Base-by-base conservation (phyloP, 2,329 filamentous ascomycete species). In the Curvularia verruculosa region DNA sequence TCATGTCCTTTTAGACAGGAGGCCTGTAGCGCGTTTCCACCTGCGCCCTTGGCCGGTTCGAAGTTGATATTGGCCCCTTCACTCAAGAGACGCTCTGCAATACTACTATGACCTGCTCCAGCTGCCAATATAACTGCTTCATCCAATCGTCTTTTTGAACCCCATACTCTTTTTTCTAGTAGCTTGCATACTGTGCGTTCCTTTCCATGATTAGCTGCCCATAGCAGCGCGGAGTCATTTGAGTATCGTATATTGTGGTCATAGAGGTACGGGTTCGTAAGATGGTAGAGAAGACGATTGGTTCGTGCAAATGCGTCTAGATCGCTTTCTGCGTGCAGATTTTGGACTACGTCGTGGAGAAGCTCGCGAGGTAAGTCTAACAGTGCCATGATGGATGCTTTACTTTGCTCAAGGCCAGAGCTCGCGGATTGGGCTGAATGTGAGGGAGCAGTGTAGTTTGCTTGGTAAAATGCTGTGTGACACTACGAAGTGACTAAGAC, bases 171-270 rank as follows among this genome's bases (percentile, higher is more conserved):
- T 28, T 49, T 34, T 40, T 21, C 24, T 10, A 49, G 47, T 34
- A 23, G 24, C 47, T 49, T 49, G 9, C 12, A 34, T 5, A 13
- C 47, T 21, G 47, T 49, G 7, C 31, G 21, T 13, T 49, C 34
- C 40, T 49, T 19, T 19, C 47, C 47, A 49, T 49, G 47, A n/a
- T 23, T 34, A 18, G 34, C 23, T 39, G 47, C 47, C 47, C 47
- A 49, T 34, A 39, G 26, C 15, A 49, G 15, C 34, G 47, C 47
- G 5, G 34, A 49, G 47, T 34, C 26, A 28, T 23, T 34, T 19
- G 47, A 49, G 7, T 49, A 19, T 40, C 29, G 47, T 49, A 49
- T 23, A 18, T 49, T 49, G 47, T 49, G 24, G 23, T 21, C 19
- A 34, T 49, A 49, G 10, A 49, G 47, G 21, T 49, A 49, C 13